phyloP scores from a whole-genome alignment of 805 yeast species.

The Suhomyces prunicola region DNA sequence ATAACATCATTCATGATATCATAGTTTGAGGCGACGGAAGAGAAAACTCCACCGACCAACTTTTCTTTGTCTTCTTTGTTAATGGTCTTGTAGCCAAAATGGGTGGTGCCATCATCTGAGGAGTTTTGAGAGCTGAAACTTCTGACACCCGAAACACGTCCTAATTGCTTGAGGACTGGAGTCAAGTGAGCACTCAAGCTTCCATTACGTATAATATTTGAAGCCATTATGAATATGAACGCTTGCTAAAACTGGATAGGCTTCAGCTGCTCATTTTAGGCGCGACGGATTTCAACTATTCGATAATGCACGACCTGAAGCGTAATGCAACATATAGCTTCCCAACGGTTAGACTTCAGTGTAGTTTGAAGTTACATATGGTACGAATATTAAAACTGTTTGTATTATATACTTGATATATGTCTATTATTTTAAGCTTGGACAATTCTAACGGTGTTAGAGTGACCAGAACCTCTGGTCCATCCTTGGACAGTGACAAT shows the following conservation, averaged over 20 bases:
- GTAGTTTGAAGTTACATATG: not conserved
- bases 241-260: not conserved
- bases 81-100: conserved; percentile 88
- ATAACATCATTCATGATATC: conserved; percentile 98
- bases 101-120: conserved; percentile 57
- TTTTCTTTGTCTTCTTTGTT: conserved; percentile 76
- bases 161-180: not conserved
- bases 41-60: conserved; percentile 81
- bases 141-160: not conserved
- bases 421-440: conserved; percentile 48
- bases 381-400: not conserved
- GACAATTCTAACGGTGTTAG: conserved; percentile 94
- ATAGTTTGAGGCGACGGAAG: conserved; percentile 90
- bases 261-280: not conserved
- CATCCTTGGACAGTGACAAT: conserved; percentile 97
- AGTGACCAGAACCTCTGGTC: conserved; percentile 98
- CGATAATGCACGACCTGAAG: not conserved
- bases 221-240: not conserved
- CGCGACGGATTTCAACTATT: not conserved
- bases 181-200: not conserved
- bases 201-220: not conserved
- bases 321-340: not conserved
- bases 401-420: not conserved
- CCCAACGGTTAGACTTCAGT: not conserved
- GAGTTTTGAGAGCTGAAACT: not conserved